A percentile compares a stretch with the other conserved stretches of the same genome.
Evolutionary conservation across 441 rosid species (phyloP).

Genomic region (Pelargonium australe): DNA sequence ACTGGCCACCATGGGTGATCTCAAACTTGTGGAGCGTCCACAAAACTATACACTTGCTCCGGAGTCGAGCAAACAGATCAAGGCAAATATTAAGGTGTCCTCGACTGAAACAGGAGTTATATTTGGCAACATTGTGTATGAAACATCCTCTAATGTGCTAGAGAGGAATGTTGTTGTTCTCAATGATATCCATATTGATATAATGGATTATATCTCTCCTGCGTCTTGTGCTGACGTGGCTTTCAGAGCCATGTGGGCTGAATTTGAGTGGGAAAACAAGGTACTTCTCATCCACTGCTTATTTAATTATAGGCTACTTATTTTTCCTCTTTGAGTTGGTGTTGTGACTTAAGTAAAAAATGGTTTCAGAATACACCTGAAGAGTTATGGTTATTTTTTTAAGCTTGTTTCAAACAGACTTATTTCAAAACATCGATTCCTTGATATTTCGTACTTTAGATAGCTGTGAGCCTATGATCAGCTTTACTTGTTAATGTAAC

Average conservation of each 20-base stretch:
- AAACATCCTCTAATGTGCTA: slow-evolving; percentile 68
- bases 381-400: not conserved
- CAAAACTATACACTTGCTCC: slow-evolving; percentile 92
- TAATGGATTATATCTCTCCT: slow-evolving; percentile 93
- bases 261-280: slow-evolving; percentile 98
- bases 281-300: slow-evolving; percentile 26
- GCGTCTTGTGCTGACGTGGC: slow-evolving; percentile 75
- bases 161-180: slow-evolving; percentile 83
- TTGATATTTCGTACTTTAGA: not conserved
- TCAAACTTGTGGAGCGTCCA: slow-evolving; percentile 86
- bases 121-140: slow-evolving; percentile 87
- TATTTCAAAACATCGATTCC: not conserved
- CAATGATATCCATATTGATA: slow-evolving; percentile 89
- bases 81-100: slow-evolving; percentile 94
- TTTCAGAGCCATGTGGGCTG: slow-evolving; percentile 93
- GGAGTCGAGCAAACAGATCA: slow-evolving; percentile 82
- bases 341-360: not conserved
- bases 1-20: slow-evolving; percentile 91
- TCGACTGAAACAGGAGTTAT: slow-evolving; percentile 94
- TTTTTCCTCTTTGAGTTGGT: too few relatives aligned
- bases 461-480: too few relatives aligned
- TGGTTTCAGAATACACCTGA: not conserved
- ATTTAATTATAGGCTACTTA: too few relatives aligned
- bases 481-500: not conserved
- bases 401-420: not conserved